Base-by-base conservation (phyloP, 1,284 basidiomycete species). In the Hemileia vastatrix region DNA sequence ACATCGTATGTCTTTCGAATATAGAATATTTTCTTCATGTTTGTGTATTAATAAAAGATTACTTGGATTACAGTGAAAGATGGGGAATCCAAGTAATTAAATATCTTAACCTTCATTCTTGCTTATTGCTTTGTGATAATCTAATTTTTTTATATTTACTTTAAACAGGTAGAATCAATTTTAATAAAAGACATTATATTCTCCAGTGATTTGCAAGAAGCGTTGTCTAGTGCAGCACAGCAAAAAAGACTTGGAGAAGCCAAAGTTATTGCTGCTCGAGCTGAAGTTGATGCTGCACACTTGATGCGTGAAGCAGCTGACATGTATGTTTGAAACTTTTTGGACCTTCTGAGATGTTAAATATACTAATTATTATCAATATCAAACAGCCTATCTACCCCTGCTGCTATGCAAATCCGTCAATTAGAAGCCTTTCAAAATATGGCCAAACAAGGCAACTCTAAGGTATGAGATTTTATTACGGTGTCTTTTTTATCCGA, bases 341-440 rank as follows among this genome's bases (percentile, higher is more conserved):
- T 27, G 6, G 5, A 15, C 31, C 23, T 51, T 51, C n/a, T n/a
- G n/a, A n/a, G n/a, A n/a, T n/a, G n/a, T n/a, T n/a, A n/a, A n/a
- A n/a, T n/a, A n/a, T n/a, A n/a, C n/a, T n/a, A n/a, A n/a, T n/a
- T n/a, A n/a, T n/a, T n/a, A n/a, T n/a, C n/a, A n/a, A n/a, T n/a
- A n/a, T n/a, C n/a, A n/a, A n/a, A n/a, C n/a, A 51, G 49, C 24
- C 23, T 51, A 23, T 51, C 49, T 23, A 24, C 49, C 6, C 91
- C 90, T 18, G 90, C 92, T 23, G 93, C 92, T 64, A 95, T 97
- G 90, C 91, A 95, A 78, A 96, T 96, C 76, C 82, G 93, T 66
- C 90, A 94, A 75, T 83, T 96, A 68, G 92, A 95, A 78, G 90
- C 91, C 44, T 78, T 90, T 71, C 82, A 84, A 81, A 80, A 76